phyloP scores from a whole-genome alignment of 208 protist species.

The Trypanosoma caninum region DNA sequence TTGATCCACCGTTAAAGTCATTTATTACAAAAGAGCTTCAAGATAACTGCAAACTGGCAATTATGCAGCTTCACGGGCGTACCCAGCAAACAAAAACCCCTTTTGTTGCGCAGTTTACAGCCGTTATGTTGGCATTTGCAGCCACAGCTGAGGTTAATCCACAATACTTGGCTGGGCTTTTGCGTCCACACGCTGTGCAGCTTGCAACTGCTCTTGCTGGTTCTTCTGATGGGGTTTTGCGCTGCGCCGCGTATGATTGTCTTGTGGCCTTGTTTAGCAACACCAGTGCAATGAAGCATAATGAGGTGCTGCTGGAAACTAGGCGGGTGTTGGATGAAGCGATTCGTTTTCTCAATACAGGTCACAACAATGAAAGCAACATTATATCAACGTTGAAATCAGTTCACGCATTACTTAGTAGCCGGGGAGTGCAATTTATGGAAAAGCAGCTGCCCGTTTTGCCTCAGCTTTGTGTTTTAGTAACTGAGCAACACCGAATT shows the following conservation, averaged over 20 bases:
- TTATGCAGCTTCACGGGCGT: constrained; percentile 77
- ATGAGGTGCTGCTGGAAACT: constrained; percentile 81
- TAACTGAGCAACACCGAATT: constrained; percentile 82
- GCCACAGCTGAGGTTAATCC: constrained; percentile 75
- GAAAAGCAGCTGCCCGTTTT: constrained; percentile 61
- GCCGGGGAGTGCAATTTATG: constrained; percentile 61
- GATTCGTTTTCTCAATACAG: constrained; percentile 69
- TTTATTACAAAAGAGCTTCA: constrained; percentile 86
- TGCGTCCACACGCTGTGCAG: constrained; percentile 66
- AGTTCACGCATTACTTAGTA: constrained; percentile 74
- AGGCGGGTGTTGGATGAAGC: constrained; percentile 78
- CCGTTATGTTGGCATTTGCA: constrained; percentile 64
- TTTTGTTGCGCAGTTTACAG: constrained; percentile 72
- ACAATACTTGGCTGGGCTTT: constrained; percentile 55
- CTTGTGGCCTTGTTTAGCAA: constrained; percentile 74
- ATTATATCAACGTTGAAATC: constrained; percentile 71
- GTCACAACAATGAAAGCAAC: constrained; percentile 78
- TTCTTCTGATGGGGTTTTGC: constrained; percentile 53
- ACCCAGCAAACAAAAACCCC: constrained; percentile 50
- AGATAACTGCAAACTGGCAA: constrained; percentile 77
- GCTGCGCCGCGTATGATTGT: constrained; percentile 76
- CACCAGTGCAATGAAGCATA: constrained; percentile 63
- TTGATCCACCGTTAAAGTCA: constrained; percentile 66
- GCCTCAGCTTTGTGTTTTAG: constrained; percentile 77
- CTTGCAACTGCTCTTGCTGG: constrained; percentile 72